Evolutionary conservation across 495 filamentous ascomycete genomes (phyloP).

Genomic region (Hypoxylon fuscum): DNA sequence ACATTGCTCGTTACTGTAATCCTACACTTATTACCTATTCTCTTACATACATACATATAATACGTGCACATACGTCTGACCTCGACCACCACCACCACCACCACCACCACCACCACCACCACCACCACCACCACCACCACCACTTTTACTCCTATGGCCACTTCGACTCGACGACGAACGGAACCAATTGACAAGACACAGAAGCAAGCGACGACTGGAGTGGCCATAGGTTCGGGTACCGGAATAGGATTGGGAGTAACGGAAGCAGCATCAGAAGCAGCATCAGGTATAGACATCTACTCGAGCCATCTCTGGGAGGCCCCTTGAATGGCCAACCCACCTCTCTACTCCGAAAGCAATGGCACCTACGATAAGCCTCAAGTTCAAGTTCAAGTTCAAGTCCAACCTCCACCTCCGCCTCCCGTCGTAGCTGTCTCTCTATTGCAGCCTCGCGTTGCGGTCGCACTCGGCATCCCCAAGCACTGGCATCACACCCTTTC

Average conservation of each 20-base stretch:
- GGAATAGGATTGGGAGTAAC: neutral
- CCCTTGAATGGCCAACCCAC: slow-evolving; percentile 40
- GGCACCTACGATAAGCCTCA: slow-evolving; percentile 17
- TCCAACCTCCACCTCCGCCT: neutral
- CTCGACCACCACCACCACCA: too few species aligned
- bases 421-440: slow-evolving; percentile 53
- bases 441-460: slow-evolving; percentile 61
- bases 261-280: too few species aligned
- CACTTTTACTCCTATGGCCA: slow-evolving; percentile 28
- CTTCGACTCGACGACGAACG: slow-evolving; percentile 6
- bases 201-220: slow-evolving; percentile 2
- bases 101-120: too few species aligned
- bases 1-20: slow-evolving; percentile 18
- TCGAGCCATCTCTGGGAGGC: slow-evolving; percentile 20
- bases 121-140: too few species aligned
- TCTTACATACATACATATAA: neutral
- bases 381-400: neutral
- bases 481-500: slow-evolving; percentile 58
- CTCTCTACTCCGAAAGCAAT: slow-evolving; percentile 20
- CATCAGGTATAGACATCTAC: too few species aligned
- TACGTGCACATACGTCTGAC: too few species aligned
- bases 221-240: neutral
- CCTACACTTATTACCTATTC: neutral
- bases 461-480: slow-evolving; percentile 57
- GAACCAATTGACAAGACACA: too few species aligned